These are phyloP conservation scores for Globisporangium megalacanthum DNA, from an alignment of 352 stramenopile genomes.

Conservation along the genomic window DNA sequence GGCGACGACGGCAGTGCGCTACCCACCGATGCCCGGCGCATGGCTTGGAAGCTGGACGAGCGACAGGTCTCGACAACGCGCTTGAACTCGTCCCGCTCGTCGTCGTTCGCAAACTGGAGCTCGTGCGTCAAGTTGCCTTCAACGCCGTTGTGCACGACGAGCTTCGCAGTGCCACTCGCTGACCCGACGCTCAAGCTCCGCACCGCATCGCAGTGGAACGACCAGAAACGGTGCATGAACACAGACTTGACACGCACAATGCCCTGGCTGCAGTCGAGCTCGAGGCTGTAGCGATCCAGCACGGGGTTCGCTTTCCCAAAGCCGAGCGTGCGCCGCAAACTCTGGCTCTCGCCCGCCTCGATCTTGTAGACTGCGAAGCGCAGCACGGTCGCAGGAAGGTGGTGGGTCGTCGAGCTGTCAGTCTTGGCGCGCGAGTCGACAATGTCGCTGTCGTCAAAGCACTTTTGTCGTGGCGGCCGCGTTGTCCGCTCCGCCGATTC, in stretches of 20 bases:
- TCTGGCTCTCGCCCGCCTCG: conserved; percentile 45
- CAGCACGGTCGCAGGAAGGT: conserved; percentile 56
- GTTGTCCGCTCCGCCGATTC: not conserved
- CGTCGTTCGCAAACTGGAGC: conserved; percentile 71
- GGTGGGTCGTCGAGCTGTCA: conserved; percentile 26
- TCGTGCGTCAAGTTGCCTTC: conserved; percentile 55
- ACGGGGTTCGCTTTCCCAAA: conserved; percentile 69
- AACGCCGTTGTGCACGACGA: conserved; percentile 52
- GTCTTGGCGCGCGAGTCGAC: conserved; percentile 40
- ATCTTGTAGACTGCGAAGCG: conserved; percentile 76
- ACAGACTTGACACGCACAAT: conserved; percentile 76
- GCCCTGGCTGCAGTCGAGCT: conserved; percentile 65
- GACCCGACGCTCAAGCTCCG: conserved; percentile 37
- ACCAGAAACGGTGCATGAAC: conserved; percentile 80
- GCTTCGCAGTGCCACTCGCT: conserved; percentile 29
- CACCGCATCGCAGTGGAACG: conserved; percentile 69
- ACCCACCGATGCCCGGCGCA: conserved; percentile 25
- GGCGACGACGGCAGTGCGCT: conserved; percentile 18
- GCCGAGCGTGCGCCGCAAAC: conserved; percentile 51
- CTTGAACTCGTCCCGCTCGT: conserved; percentile 60
- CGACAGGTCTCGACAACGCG: conserved; percentile 49
- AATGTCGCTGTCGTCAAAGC: conserved; percentile 82
- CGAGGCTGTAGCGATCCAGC: conserved; percentile 72
- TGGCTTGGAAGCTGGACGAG: conserved; percentile 32
- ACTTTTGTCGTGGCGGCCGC: conserved; percentile 29